phyloP scores from a whole-genome alignment of 768 basidiomycete genomes.

The Pulveroboletus ravenelii region DNA sequence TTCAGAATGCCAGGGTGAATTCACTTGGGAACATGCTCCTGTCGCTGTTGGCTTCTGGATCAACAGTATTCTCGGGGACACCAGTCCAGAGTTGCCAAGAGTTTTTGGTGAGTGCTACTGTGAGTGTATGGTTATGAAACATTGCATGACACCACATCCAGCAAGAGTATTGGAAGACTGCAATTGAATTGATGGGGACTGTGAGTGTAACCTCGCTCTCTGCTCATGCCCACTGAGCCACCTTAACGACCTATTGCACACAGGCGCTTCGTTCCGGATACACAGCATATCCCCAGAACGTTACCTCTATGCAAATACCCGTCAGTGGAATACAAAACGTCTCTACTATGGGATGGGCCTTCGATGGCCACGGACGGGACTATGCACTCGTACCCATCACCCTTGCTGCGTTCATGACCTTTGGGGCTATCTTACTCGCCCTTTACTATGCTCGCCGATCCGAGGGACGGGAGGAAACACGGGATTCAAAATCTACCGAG shows the following conservation, averaged over 20 bases:
- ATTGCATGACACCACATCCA: neutral
- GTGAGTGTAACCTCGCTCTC: neutral
- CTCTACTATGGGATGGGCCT: neutral
- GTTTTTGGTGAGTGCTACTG: neutral
- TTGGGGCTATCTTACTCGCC: neutral
- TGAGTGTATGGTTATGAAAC: neutral
- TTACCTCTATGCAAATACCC: neutral
- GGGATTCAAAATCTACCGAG: too few species aligned
- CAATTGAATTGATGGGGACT: neutral
- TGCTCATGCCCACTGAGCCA: too few species aligned
- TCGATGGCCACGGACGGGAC: neutral
- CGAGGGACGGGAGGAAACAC: too few species aligned
- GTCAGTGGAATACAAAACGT: neutral
- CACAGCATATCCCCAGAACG: neutral
- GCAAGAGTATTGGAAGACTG: neutral
- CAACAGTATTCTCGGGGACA: neutral
- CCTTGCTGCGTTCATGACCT: neutral
- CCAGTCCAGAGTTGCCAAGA: neutral
- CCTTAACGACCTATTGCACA: neutral
- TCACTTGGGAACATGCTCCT: constrained; percentile 2
- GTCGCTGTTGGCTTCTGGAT: neutral
- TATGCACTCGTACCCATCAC: neutral
- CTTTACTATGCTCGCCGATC: neutral
- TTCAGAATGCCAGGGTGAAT: neutral
- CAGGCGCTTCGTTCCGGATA: neutral